Evolutionary conservation across 2,329 filamentous ascomycete genomes (phyloP).

Genomic region (Spiromastix sp.): DNA sequence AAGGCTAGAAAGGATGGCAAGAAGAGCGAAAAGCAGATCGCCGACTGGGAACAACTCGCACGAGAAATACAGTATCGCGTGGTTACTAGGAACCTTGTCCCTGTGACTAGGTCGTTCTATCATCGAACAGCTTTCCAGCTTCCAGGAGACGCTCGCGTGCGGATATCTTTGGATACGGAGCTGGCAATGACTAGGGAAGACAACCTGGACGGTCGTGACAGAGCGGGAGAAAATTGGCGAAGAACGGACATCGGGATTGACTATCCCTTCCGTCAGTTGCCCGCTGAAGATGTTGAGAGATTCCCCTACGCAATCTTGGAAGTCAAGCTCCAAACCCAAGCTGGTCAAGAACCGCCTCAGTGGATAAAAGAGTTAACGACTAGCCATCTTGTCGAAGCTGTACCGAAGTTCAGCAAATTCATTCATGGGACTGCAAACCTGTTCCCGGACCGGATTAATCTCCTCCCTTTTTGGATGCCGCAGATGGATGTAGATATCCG

Average conservation of each 20-base stretch:
- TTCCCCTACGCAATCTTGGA: constrained; percentile 96
- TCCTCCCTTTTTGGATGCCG: constrained; percentile 94
- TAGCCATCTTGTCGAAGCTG: constrained; percentile 94
- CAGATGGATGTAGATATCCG: constrained; percentile 98
- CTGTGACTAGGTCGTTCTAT: constrained; percentile 93
- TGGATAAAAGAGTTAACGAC: constrained; percentile 92
- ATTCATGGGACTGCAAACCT: constrained; percentile 87
- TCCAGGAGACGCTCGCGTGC: constrained; percentile 87
- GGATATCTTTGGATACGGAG: constrained; percentile 94
- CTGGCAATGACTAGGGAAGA: constrained; percentile 92
- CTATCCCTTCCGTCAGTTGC: constrained; percentile 83
- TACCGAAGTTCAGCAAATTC: constrained; percentile 98
- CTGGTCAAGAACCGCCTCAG: constrained; percentile 86
- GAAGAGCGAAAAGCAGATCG: constrained; percentile 84
- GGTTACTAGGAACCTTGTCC: constrained; percentile 73
- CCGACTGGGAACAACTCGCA: constrained; percentile 77
- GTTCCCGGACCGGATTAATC: constrained; percentile 76
- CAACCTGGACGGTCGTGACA: constrained; percentile 69
- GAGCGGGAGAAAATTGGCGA: constrained; percentile 84
- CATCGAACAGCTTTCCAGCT: constrained; percentile 97
- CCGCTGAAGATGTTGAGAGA: constrained; percentile 70
- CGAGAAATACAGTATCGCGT: constrained; percentile 90
- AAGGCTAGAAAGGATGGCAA: constrained; percentile 94
- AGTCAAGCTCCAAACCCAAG: constrained; percentile 94
- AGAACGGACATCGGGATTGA: constrained; percentile 97